Conservation (phyloP, 257 asterid species). For the Knoxia roxburghii region DNA sequence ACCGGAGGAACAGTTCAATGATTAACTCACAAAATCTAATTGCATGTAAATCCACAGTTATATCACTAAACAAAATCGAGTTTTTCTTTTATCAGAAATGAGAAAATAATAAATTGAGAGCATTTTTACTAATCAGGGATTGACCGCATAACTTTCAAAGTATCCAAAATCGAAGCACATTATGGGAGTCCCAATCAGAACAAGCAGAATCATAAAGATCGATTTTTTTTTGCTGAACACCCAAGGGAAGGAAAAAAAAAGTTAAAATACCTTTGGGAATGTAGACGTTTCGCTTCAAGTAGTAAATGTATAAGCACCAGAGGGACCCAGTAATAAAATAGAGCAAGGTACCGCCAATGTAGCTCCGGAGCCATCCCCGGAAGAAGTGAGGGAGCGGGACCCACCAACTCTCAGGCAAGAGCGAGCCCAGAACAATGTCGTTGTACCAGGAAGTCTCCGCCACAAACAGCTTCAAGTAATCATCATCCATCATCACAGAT, state of each 20-base stretch:
- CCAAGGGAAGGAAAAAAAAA: background rate
- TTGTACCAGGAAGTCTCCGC: conserved; percentile 82
- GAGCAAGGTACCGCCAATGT: conserved; percentile 64
- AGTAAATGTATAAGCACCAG: conserved; percentile 79
- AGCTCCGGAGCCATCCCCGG: conserved; percentile 82
- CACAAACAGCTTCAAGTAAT: conserved; percentile 47
- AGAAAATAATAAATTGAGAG: background rate
- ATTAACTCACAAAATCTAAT: background rate
- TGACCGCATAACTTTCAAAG: background rate
- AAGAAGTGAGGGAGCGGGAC: conserved; percentile 57
- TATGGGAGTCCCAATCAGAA: background rate
- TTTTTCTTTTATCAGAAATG: background rate
- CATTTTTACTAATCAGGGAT: background rate
- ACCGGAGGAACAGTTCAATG: background rate
- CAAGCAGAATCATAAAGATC: background rate
- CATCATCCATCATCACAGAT: conserved; percentile 6
- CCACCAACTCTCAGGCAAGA: conserved; percentile 61
- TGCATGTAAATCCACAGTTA: conserved; percentile 3
- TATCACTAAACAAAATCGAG: background rate
- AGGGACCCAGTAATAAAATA: conserved; percentile 60
- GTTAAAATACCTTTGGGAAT: conserved; percentile 81
- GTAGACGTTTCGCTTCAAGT: conserved; percentile 63
- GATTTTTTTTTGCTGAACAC: background rate
- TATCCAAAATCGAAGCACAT: background rate
- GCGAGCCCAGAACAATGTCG: conserved; percentile 54